Percentiles rank a stretch among this genome's conserved stretches.
These are phyloP conservation scores for Thalassiosira mediterranea DNA, from an alignment of 352 stramenopile species.

Conservation along the genomic window DNA sequence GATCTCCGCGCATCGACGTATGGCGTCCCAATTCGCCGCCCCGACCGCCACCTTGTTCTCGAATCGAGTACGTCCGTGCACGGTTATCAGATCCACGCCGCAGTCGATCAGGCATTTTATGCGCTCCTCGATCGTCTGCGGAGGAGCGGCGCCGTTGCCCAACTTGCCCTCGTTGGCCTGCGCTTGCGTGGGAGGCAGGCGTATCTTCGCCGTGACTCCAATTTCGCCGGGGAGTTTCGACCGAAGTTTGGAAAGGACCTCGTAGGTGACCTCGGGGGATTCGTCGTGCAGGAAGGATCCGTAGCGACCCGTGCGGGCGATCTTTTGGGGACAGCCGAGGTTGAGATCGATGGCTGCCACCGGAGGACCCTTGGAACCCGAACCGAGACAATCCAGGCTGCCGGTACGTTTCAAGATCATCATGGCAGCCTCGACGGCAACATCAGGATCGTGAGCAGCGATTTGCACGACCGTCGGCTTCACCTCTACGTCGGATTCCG, in stretches of 20 bases:
- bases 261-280: constrained; percentile 86
- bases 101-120: constrained; percentile 66
- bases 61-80: constrained; percentile 94
- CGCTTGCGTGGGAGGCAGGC: constrained; percentile 59
- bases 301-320: constrained; percentile 91
- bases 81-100: constrained; percentile 88
- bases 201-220: constrained; percentile 78
- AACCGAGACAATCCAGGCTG: constrained; percentile 45
- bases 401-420: constrained; percentile 60
- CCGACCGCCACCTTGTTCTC: constrained; percentile 94
- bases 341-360: constrained; percentile 61
- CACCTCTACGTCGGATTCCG: constrained; percentile 12
- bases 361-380: constrained; percentile 7
- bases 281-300: constrained; percentile 93
- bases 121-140: constrained; percentile 54
- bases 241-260: constrained; percentile 78
- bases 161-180: constrained; percentile 41
- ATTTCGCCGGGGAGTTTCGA: constrained; percentile 42
- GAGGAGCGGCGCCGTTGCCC: constrained; percentile 25
- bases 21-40: constrained; percentile 89
- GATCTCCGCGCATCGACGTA: constrained; percentile 86
- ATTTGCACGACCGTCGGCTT: constrained; percentile 79
- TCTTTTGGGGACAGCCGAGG: constrained; percentile 89
- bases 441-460: constrained; percentile 68
- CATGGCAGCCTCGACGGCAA: constrained; percentile 60